Evolutionary conservation across 2,329 filamentous ascomycete genomes (phyloP), one percentile per base, ranked within the genome.

Genomic region (Apiospora arundinis): DNA sequence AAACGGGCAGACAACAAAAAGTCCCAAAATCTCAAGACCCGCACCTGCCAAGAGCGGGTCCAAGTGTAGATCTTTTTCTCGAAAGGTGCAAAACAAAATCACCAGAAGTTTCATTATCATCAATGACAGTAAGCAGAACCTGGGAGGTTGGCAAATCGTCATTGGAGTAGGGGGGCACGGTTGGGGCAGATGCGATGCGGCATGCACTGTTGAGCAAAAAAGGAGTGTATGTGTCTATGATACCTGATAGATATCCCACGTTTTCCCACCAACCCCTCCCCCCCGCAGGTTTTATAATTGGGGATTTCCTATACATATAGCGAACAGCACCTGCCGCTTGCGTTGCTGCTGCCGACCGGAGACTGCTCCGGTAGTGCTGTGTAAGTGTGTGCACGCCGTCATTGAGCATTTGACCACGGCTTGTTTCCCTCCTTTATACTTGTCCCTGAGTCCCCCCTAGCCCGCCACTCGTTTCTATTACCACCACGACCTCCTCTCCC

Each of bases 11-110:
- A 52, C n/a, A n/a, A n/a, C n/a, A 52, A 25, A 32, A 32, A 32
- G 32, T 32, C 32, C n/a, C 48, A 25, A 16, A 12, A 11, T 2
- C 28, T 18, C 56, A 63, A 37, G 28, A n/a, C 32, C 56, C 56
- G 32, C 56, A n/a, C 32, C 56, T 14, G 21, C 56, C 56, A n/a
- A 63, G 56, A 63, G 56, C 56, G 56, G 56, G 56, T 37, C 23
- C 56, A 9, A 4, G 32, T 40, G 56, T 40, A 40, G 56, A 63
- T 63, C 56, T 63, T n/a, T 40, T 63, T 11, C 56, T 40, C 56
- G 9, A 40, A 40, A 63, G 5, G 56, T 63, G 56, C 32, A 40
- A 23, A 56, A 37, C 28, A 8, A 63, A 63, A 63, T 63, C 56
- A 40, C 28, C 23, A 14, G 56, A 40, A 40, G 40, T 40, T 63